Evolutionary conservation across 2,329 filamentous ascomycete species (phyloP).

Genomic region (Xylariaceae sp.): DNA sequence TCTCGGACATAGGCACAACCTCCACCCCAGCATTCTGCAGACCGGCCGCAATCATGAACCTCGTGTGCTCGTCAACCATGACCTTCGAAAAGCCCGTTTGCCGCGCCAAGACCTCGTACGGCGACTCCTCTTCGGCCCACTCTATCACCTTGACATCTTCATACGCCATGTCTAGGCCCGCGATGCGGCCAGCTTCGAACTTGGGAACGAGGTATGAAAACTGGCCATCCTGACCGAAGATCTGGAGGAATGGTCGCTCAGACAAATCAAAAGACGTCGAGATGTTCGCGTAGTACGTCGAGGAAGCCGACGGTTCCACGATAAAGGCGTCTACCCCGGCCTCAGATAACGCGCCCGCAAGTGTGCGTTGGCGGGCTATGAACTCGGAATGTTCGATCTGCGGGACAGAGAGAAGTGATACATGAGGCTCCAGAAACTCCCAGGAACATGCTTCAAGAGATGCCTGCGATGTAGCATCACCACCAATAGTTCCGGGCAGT

Average conservation of each 20-base stretch:
- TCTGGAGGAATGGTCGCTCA: slow-evolving; percentile 25
- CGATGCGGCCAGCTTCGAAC: slow-evolving; percentile 26
- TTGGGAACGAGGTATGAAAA: slow-evolving; percentile 26
- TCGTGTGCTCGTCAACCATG: slow-evolving; percentile 26
- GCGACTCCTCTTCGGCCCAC: slow-evolving; percentile 24
- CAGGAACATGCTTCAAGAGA: slow-evolving; percentile 22
- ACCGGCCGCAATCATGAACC: slow-evolving; percentile 27
- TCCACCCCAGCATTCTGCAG: slow-evolving; percentile 21
- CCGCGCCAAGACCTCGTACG: slow-evolving; percentile 20
- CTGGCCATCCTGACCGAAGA: slow-evolving; percentile 17
- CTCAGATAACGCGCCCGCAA: slow-evolving; percentile 17
- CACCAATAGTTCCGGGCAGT: not conserved
- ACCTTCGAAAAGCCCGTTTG: slow-evolving; percentile 17
- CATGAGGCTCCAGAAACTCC: slow-evolving; percentile 17
- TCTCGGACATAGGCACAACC: slow-evolving; percentile 24
- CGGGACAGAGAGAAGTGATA: slow-evolving; percentile 19
- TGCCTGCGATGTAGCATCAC: too few relatives aligned
- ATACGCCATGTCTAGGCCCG: slow-evolving; percentile 25
- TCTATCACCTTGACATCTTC: slow-evolving; percentile 18
- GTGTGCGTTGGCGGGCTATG: slow-evolving; percentile 18
- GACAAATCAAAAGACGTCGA: slow-evolving; percentile 23
- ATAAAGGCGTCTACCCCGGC: slow-evolving; percentile 25
- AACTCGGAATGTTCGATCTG: slow-evolving; percentile 23
- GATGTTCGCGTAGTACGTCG: slow-evolving; percentile 12
- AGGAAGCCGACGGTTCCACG: slow-evolving; percentile 19